Percentiles rank a stretch among this genome's conserved stretches.
Conservation (phyloP, 2,329 filamentous ascomycete species). For the Ophiognomonia clavigignenti-juglandacearum region DNA sequence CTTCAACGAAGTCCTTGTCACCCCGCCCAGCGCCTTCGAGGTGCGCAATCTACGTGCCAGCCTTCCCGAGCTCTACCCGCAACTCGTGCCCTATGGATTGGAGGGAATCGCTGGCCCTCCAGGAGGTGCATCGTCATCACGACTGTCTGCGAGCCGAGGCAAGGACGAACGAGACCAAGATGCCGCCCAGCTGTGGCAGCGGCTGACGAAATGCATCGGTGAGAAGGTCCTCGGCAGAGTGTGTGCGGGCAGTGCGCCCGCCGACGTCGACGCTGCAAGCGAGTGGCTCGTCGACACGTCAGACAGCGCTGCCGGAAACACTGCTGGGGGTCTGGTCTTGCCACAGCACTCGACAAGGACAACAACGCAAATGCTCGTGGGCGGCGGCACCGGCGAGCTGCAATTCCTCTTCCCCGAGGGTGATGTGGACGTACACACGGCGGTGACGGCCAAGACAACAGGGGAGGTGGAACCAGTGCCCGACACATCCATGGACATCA, state of each 20-base stretch:
- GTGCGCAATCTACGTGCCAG: conserved; percentile 38
- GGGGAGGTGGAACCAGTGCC: conserved; percentile 34
- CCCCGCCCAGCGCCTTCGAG: conserved; percentile 41
- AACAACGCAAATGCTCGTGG: conserved; percentile 25
- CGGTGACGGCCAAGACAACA: no score
- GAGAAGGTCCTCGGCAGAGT: conserved; percentile 41
- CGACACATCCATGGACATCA: conserved; percentile 44
- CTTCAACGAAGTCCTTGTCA: conserved; percentile 48
- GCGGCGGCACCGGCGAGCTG: conserved; percentile 34
- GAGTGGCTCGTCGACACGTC: conserved; percentile 51
- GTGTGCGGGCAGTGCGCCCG: conserved; percentile 30
- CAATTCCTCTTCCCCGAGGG: conserved; percentile 43
- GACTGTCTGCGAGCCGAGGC: conserved; percentile 16
- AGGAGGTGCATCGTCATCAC: neutral
- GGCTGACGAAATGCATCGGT: conserved; percentile 45
- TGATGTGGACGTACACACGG: conserved; percentile 32
- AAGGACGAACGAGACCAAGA: conserved; percentile 21
- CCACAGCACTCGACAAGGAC: conserved; percentile 25
- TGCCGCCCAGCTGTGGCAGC: conserved; percentile 41
- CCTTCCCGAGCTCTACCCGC: conserved; percentile 32
- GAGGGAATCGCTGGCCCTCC: conserved; percentile 1
- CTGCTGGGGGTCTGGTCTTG: conserved; percentile 26
- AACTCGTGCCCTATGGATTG: conserved; percentile 41
- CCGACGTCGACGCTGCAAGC: conserved; percentile 19
- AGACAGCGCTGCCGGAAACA: conserved; percentile 45